Percentiles rank a stretch among this genome's conserved stretches.
phyloP scores from a whole-genome alignment of 805 yeast genomes.

The Yarrowia porcina region DNA sequence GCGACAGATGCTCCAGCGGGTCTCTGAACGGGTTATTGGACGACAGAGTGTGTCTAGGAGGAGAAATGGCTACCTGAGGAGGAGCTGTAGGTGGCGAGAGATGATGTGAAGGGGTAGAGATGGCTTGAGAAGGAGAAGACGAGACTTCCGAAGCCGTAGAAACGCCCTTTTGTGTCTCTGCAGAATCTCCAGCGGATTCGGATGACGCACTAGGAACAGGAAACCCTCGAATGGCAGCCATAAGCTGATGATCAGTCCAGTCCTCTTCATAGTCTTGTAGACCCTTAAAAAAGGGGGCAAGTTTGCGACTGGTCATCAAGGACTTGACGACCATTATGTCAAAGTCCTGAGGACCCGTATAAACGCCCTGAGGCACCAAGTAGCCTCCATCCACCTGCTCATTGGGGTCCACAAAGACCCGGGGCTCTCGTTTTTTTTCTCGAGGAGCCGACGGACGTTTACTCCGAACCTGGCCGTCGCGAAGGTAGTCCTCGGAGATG shows the following conservation, averaged over 20 bases:
- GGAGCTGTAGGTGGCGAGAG: constrained; percentile 15
- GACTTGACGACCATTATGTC: constrained; percentile 68
- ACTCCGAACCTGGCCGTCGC: not conserved
- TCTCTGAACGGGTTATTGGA: constrained; percentile 16
- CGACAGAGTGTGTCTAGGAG: not conserved
- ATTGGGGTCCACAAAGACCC: constrained; percentile 19
- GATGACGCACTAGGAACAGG: constrained; percentile 29
- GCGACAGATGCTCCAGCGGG: constrained; percentile 19
- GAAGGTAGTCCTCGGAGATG: constrained; percentile 6
- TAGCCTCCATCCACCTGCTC: constrained; percentile 82
- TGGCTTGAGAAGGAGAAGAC: not conserved
- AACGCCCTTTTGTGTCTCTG: constrained; percentile 12
- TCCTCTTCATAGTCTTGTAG: constrained; percentile 68
- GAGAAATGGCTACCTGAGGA: constrained; percentile 9
- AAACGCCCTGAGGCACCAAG: constrained; percentile 87
- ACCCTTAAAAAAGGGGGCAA: constrained; percentile 91
- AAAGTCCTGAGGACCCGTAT: constrained; percentile 71
- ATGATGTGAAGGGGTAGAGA: not conserved
- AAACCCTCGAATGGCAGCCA: constrained; percentile 41
- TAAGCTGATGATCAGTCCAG: constrained; percentile 71
- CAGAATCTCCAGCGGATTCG: not conserved
- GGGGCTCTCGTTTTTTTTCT: constrained; percentile 19
- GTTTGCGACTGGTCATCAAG: constrained; percentile 61
- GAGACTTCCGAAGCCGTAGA: not conserved
- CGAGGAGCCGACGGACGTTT: not conserved